These are phyloP conservation scores for Ustilago loliicola DNA, from an alignment of 1,284 basidiomycete genomes.

Conservation along the genomic window DNA sequence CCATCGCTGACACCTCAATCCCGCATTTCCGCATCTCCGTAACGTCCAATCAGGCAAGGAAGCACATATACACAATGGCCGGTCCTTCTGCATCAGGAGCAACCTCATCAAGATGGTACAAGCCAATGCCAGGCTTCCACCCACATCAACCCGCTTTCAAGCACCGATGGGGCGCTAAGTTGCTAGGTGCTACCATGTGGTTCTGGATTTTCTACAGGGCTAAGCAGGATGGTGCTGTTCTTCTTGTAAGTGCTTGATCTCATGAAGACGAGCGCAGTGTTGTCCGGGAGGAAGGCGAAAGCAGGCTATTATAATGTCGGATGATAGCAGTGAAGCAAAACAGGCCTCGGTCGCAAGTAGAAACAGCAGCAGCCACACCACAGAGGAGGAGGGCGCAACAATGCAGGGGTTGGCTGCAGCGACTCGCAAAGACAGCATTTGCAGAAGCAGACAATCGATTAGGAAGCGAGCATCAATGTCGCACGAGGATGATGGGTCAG, in stretches of 20 bases:
- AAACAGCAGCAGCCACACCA: not conserved
- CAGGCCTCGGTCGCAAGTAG: not conserved
- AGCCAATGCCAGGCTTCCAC: slow-evolving; percentile 62
- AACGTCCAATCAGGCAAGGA: not conserved
- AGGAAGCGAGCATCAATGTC: not conserved
- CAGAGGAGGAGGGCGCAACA: not conserved
- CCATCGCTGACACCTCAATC: not conserved
- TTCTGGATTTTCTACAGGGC: slow-evolving; percentile 70
- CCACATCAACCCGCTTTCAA: slow-evolving; percentile 66
- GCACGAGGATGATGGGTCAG: not conserved
- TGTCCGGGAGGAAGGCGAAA: not conserved
- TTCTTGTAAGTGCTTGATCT: slow-evolving; percentile 60
- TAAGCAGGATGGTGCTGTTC: slow-evolving; percentile 68
- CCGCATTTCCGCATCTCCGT: too few relatives aligned
- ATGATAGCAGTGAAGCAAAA: not conserved
- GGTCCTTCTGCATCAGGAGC: slow-evolving; percentile 27
- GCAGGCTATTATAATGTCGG: not conserved
- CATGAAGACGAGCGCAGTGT: not conserved
- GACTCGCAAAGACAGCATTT: too few relatives aligned
- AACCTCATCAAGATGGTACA: slow-evolving; percentile 56
- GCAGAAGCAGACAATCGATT: not conserved
- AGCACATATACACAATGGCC: slow-evolving; percentile 26
- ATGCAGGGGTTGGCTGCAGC: too few relatives aligned
- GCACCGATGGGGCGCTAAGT: slow-evolving; percentile 63
- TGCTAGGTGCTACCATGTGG: slow-evolving; percentile 69